Evolutionary conservation across 2,329 filamentous ascomycete species (phyloP).

Genomic region (Metarhizium anisopliae): DNA sequence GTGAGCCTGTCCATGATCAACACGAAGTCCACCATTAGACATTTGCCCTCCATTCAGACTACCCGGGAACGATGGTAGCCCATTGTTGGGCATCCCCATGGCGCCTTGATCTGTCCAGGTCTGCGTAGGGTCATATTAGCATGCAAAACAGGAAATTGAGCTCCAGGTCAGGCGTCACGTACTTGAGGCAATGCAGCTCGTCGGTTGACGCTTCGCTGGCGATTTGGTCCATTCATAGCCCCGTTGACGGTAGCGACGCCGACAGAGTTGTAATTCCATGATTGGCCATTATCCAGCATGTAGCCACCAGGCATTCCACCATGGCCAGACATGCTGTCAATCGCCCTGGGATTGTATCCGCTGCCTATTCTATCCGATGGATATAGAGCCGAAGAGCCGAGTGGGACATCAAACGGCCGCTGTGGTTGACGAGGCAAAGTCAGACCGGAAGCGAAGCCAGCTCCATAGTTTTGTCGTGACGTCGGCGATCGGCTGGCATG

Average conservation of each 20-base stretch:
- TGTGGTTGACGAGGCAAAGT: conserved; percentile 47
- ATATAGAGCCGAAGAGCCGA: conserved; percentile 58
- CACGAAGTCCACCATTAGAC: conserved; percentile 33
- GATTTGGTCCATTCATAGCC: conserved; percentile 54
- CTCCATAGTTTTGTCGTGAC: conserved; percentile 49
- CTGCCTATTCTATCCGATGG: conserved; percentile 56
- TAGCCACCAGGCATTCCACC: conserved; percentile 35
- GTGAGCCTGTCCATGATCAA: conserved; percentile 31
- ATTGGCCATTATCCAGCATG: conserved; percentile 61
- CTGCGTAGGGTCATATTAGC: conserved; percentile 19
- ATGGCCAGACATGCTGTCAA: conserved; percentile 35
- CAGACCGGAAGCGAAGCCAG: conserved; percentile 42
- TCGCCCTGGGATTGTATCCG: conserved; percentile 50
- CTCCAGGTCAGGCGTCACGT: conserved; percentile 28
- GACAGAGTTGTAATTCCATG: conserved; percentile 67
- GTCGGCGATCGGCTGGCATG: conserved; percentile 57
- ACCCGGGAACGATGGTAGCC: conserved; percentile 25
- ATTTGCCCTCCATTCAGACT: conserved; percentile 27
- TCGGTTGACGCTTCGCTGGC: conserved; percentile 46
- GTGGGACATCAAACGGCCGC: conserved; percentile 67
- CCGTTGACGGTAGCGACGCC: conserved; percentile 56
- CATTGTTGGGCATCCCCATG: conserved; percentile 31
- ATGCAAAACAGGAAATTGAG: background rate
- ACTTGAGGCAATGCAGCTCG: conserved; percentile 64
- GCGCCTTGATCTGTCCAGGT: conserved; percentile 41